Conservation (phyloP, 441 rosid genomes). For the Hypseocharis bilobata region DNA sequence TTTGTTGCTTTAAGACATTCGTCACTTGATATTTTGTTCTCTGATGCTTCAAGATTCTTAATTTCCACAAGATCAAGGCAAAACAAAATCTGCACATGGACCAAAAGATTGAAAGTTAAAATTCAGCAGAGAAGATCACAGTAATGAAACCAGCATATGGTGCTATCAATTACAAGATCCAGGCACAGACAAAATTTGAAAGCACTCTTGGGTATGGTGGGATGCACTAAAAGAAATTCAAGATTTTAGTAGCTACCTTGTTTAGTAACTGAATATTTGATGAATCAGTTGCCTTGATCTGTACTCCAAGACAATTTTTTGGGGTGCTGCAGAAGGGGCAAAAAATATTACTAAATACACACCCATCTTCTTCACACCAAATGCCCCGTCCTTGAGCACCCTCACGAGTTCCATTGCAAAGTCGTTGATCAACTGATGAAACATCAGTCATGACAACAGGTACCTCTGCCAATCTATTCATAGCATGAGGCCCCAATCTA, state of each 20-base stretch:
- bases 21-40: conserved; percentile 17
- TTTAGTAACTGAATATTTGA: conserved; percentile 60
- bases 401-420: conserved; percentile 31
- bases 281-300: conserved; percentile 74
- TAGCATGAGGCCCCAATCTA: conserved; percentile 24
- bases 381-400: conserved; percentile 40
- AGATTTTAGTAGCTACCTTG: conserved; percentile 39
- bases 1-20: not conserved
- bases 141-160: not conserved
- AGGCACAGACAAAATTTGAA: conserved; percentile 1
- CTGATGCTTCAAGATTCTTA: conserved; percentile 26
- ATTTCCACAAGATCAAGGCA: conserved; percentile 44
- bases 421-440: conserved; percentile 50
- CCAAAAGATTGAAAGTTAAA: conserved; percentile 12
- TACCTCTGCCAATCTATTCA: conserved; percentile 33
- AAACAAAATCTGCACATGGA: conserved; percentile 49
- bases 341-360: conserved; percentile 61
- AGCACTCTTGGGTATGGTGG: not conserved
- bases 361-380: conserved; percentile 85
- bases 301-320: conserved; percentile 61
- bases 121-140: conserved; percentile 2
- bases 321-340: conserved; percentile 70
- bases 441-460: conserved; percentile 51
- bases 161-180: not conserved
- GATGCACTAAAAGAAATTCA: not conserved